phyloP scores from a whole-genome alignment of 208 protist genomes.

The Acanthamoeba pearcei region DNA sequence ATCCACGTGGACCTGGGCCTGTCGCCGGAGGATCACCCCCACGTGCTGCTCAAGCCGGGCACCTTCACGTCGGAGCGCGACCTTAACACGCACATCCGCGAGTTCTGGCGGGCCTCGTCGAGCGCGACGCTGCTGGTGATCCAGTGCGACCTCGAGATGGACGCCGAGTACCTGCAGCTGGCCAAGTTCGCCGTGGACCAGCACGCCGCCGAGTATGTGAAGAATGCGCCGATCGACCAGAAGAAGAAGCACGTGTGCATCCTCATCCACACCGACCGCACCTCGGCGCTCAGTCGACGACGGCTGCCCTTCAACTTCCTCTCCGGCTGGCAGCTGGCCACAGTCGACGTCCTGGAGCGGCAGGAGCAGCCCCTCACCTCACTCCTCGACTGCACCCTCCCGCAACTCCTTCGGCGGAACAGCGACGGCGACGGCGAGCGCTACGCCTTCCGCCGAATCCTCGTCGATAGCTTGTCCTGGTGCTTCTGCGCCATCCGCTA shows the following conservation, averaged over 20 bases:
- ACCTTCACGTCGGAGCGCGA: constrained; percentile 16
- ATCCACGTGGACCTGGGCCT: neutral
- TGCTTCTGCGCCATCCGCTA: constrained; percentile 17
- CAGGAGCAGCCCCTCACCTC: constrained; percentile 16
- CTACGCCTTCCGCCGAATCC: constrained; percentile 8
- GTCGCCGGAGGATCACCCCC: neutral
- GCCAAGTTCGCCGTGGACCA: constrained; percentile 19
- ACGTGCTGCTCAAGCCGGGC: constrained; percentile 3
- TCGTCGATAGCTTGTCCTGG: neutral
- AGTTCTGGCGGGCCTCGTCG: neutral
- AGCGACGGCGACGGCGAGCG: neutral
- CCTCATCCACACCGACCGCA: constrained; percentile 15
- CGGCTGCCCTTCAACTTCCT: constrained; percentile 41
- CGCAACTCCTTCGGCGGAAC: neutral
- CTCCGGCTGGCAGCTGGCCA: constrained; percentile 40
- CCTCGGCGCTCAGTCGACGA: neutral
- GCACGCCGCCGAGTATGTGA: neutral
- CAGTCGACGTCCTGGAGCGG: neutral
- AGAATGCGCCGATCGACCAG: neutral
- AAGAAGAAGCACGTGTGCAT: constrained; percentile 27
- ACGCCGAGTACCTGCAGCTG: constrained; percentile 17
- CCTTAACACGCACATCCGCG: neutral
- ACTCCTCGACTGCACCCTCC: neutral
- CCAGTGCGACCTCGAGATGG: constrained; percentile 31
- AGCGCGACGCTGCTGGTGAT: constrained; percentile 1